Evolutionary conservation across 2,329 filamentous ascomycete species (phyloP).

Genomic region (Claviceps paspali): DNA sequence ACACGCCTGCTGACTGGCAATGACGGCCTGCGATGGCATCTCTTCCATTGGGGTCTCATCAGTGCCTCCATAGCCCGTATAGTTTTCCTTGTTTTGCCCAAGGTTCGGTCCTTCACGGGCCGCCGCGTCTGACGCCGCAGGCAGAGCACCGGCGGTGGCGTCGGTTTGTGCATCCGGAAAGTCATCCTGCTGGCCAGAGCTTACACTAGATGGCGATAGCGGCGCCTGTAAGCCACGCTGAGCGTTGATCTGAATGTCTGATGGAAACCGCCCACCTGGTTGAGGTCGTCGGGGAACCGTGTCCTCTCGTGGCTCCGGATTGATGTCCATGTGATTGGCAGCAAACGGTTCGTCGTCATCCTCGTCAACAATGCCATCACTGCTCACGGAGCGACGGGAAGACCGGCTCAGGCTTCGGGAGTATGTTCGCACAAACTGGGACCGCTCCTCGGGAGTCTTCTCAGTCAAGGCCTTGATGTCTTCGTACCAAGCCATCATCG

Average conservation of each 20-base stretch:
- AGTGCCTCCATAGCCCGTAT: conserved; percentile 30
- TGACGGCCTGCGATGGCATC: conserved; percentile 33
- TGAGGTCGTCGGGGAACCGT: conserved; percentile 51
- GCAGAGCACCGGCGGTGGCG: conserved; percentile 40
- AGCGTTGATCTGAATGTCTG: conserved; percentile 71
- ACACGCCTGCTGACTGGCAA: conserved; percentile 33
- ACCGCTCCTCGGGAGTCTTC: conserved; percentile 74
- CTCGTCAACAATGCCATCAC: conserved; percentile 65
- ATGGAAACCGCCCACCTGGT: conserved; percentile 94
- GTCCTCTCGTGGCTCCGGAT: conserved; percentile 33
- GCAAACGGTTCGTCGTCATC: conserved; percentile 51
- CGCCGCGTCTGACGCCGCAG: conserved; percentile 18
- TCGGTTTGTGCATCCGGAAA: conserved; percentile 39
- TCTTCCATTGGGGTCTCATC: conserved; percentile 30
- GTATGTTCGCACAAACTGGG: conserved; percentile 72
- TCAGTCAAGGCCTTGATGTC: conserved; percentile 85
- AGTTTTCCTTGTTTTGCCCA: conserved; percentile 4
- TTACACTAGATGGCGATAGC: conserved; percentile 68
- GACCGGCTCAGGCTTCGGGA: conserved; percentile 60
- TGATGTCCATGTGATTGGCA: conserved; percentile 28
- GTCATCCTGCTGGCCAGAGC: conserved; percentile 41
- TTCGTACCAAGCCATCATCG: conserved; percentile 93
- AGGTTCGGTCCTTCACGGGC: conserved; percentile 10
- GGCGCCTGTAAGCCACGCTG: conserved; percentile 66
- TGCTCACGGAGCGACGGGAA: conserved; percentile 48